Evolutionary conservation across 495 filamentous ascomycete genomes (phyloP).

Genomic region (Penicillium daleae): DNA sequence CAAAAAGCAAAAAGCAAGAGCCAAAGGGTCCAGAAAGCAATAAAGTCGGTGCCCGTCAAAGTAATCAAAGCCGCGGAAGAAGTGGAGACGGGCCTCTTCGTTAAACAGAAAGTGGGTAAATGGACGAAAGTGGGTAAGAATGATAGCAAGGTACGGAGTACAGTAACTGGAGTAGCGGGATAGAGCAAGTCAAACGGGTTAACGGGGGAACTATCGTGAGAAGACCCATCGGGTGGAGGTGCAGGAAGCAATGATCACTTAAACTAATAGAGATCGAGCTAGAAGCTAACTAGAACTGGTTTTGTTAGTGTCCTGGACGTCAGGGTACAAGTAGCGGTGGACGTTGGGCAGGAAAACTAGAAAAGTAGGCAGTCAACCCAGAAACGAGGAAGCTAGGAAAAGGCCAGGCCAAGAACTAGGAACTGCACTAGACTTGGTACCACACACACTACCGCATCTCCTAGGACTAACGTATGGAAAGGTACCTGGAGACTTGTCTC

Average conservation of each 20-base stretch:
- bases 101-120: not conserved
- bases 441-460: too few species aligned
- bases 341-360: conserved; percentile 31
- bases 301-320: not conserved
- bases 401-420: not conserved
- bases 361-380: not conserved
- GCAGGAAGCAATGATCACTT: conserved; percentile 2
- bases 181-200: not conserved
- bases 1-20: conserved; percentile 7
- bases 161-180: not conserved
- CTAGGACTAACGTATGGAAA: too few species aligned
- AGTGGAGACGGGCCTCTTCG: not conserved
- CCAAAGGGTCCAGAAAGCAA: conserved; percentile 1
- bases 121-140: not conserved
- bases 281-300: too few species aligned
- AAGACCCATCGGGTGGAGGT: conserved; percentile 17
- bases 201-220: not conserved
- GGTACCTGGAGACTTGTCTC: too few species aligned
- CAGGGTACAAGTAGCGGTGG: conserved; percentile 35
- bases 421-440: not conserved
- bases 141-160: not conserved
- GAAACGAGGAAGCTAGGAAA: not conserved
- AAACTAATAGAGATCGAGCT: too few species aligned
- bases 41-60: conserved; percentile 9
- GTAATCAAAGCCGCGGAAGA: not conserved